Conservation (phyloP, 345 rosid genomes). For the Populus euphratica region DNA sequence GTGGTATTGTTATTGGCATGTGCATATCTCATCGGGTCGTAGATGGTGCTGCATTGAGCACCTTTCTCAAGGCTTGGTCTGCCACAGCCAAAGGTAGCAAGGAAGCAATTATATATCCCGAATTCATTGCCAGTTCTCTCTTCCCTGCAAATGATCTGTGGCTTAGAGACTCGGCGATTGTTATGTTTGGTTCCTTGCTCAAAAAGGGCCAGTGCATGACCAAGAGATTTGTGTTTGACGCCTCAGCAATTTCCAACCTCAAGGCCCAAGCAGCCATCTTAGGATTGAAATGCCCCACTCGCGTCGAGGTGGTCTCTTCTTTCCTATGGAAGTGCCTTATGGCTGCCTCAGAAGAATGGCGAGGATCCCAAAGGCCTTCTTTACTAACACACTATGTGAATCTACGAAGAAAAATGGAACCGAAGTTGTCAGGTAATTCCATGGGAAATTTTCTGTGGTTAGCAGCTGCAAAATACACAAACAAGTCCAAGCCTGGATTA, state of each 20-base stretch:
- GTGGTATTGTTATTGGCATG: slow-evolving; percentile 14
- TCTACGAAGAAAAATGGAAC: slow-evolving; percentile 32
- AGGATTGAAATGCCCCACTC: slow-evolving; percentile 13
- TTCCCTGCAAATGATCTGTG: slow-evolving; percentile 37
- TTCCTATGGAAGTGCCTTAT: slow-evolving; percentile 25
- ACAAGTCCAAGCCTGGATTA: slow-evolving; percentile 7
- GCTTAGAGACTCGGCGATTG: slow-evolving; percentile 25
- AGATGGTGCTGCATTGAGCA: slow-evolving; percentile 16
- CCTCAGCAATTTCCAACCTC: neutral
- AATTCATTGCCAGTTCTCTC: slow-evolving; percentile 27
- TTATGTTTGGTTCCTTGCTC: slow-evolving; percentile 31
- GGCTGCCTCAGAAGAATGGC: slow-evolving; percentile 17
- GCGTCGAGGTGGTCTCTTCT: slow-evolving; percentile 18
- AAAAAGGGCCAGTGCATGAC: slow-evolving; percentile 31
- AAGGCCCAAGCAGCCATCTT: neutral
- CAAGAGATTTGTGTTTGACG: slow-evolving; percentile 15
- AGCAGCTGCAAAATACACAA: slow-evolving; percentile 21
- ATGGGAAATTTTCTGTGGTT: slow-evolving; percentile 33
- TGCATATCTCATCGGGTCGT: slow-evolving; percentile 21
- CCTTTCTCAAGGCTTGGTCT: slow-evolving; percentile 15
- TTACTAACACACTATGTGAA: slow-evolving; percentile 29
- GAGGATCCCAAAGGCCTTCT: slow-evolving; percentile 23
- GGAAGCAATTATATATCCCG: neutral
- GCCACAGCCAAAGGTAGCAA: neutral
- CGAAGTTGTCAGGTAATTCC: slow-evolving; percentile 19